These are phyloP conservation scores for Chrysanthemum seticuspe DNA, from an alignment of 129 eudicot species.

Conservation along the genomic window DNA sequence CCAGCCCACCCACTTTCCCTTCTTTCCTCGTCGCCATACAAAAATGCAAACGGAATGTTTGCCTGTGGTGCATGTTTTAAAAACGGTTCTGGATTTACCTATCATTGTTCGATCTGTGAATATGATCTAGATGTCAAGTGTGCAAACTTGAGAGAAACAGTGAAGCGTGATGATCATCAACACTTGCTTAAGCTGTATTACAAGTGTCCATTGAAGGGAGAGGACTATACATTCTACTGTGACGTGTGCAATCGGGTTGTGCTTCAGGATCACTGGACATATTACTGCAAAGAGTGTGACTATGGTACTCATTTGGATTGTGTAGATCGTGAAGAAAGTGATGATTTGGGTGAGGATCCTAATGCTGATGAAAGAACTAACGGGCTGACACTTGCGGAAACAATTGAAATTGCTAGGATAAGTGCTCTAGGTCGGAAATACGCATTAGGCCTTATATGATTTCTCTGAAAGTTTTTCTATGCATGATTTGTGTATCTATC, in stretches of 20 bases:
- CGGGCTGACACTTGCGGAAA: too few species aligned
- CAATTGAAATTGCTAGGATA: too few species aligned
- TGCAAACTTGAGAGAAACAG: constrained; percentile 43
- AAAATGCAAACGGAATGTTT: constrained; percentile 20
- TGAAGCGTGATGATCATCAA: constrained; percentile 28
- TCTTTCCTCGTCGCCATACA: constrained; percentile 13
- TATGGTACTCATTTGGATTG: constrained; percentile 37
- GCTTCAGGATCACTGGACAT: constrained; percentile 31
- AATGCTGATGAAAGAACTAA: too few species aligned
- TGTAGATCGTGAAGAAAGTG: constrained; percentile 22
- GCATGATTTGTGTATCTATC: too few species aligned
- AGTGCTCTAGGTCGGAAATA: too few species aligned
- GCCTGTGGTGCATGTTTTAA: constrained; percentile 48
- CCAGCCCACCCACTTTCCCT: constrained; percentile 46
- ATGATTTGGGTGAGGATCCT: neutral
- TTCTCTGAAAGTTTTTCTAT: too few species aligned
- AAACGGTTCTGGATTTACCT: constrained; percentile 32
- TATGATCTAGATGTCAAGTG: constrained; percentile 45
- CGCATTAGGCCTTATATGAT: too few species aligned
- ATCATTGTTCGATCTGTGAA: constrained; percentile 38
- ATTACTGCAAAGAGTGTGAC: constrained; percentile 32
- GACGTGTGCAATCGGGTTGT: constrained; percentile 30
- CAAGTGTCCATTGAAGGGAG: constrained; percentile 21
- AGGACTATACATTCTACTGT: constrained; percentile 28
- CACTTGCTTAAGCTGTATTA: constrained; percentile 42